Conservation (phyloP, 2,329 filamentous ascomycete genomes). For the Pseudogymnoascus sp. region DNA sequence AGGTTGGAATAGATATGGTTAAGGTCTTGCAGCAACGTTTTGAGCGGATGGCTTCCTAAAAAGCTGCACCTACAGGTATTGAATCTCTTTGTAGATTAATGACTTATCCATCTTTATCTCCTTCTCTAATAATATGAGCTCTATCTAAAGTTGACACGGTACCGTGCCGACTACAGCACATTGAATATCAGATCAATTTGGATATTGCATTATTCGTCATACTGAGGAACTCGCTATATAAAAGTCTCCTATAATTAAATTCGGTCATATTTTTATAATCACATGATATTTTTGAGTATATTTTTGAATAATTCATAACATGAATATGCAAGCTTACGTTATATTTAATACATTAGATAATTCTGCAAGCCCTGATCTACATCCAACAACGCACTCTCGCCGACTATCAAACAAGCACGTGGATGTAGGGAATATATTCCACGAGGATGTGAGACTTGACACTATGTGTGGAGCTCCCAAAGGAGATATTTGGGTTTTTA, state of each 20-base stretch:
- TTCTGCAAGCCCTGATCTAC: background rate
- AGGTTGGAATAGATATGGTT: constrained; percentile 15
- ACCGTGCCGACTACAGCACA: no score
- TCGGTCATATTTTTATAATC: background rate
- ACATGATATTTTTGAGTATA: background rate
- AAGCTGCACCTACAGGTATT: background rate
- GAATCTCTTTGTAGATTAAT: background rate
- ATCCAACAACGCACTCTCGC: background rate
- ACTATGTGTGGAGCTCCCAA: background rate
- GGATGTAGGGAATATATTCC: background rate
- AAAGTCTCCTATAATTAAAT: no score
- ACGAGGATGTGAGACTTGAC: background rate
- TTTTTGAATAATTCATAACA: no score
- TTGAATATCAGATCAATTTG: no score
- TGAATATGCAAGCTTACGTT: background rate
- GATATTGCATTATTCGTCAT: no score
- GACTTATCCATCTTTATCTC: no score
- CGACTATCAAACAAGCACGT: background rate
- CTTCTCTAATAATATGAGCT: no score
- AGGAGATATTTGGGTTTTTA: background rate
- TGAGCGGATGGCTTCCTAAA: background rate
- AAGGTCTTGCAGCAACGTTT: background rate
- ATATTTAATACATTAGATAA: background rate
- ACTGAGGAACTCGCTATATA: no score
- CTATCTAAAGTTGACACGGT: no score